Conservation (phyloP, 108 stramenopile genomes). For the Skeletonema marinoi region DNA sequence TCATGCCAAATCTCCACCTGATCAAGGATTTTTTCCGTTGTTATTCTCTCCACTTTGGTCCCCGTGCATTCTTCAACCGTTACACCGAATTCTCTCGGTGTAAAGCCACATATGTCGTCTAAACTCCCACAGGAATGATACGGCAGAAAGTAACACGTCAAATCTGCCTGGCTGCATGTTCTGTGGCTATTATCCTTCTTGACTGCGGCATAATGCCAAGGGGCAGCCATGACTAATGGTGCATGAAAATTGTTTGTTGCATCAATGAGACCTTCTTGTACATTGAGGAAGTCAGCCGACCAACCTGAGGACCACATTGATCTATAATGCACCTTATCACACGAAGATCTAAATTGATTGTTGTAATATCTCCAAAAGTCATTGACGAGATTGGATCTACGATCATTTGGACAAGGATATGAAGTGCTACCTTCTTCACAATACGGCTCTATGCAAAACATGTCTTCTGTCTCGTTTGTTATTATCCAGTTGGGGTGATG, state of each 20-base stretch:
- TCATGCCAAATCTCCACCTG: not conserved
- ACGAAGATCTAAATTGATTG: constrained; percentile 23
- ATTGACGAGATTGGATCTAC: constrained; percentile 1
- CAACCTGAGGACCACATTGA: constrained; percentile 30
- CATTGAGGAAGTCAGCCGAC: constrained; percentile 27
- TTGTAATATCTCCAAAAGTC: constrained; percentile 17
- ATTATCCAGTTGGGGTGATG: constrained; percentile 37
- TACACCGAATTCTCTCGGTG: not conserved
- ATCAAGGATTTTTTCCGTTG: not conserved
- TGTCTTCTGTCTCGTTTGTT: constrained; percentile 22
- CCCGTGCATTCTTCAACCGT: not conserved
- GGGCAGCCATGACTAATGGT: constrained; percentile 16
- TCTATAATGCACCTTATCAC: constrained; percentile 18
- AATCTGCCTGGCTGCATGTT: constrained; percentile 20
- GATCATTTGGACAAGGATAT: not conserved
- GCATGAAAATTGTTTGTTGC: constrained; percentile 8
- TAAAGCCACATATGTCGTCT: constrained; percentile 8
- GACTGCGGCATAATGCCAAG: constrained; percentile 35
- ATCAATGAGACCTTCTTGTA: constrained; percentile 8
- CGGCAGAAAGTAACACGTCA: constrained; percentile 41
- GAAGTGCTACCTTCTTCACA: not conserved
- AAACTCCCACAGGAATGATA: constrained; percentile 30
- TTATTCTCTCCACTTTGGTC: not conserved
- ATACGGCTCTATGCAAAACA: constrained; percentile 15
- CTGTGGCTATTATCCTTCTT: constrained; percentile 22